Evolutionary conservation across 768 basidiomycete species (phyloP), one percentile per base, ranked within the genome.

Genomic region (Trametes villosa): DNA sequence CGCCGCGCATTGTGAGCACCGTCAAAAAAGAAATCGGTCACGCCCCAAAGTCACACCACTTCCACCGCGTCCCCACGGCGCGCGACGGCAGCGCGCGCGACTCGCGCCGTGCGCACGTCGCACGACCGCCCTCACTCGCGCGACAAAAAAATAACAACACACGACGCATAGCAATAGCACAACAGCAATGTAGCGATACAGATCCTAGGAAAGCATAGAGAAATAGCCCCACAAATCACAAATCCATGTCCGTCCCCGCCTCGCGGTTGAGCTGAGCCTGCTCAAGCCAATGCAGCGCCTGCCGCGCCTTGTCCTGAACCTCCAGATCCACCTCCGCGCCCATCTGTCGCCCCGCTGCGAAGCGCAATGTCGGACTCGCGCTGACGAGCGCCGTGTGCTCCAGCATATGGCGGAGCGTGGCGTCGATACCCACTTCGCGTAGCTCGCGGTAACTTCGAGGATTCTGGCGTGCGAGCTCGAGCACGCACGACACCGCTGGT

Each of bases 261-360:
- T 57, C 56, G 47, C 46, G 56, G 6, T 22, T 49, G 36, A 50
- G 47, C 48, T 49, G 45, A n/a, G 50, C 45, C 33, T 64, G 68
- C 54, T 81, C 80, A 54, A 81, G 71, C 57, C 74, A 69, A n/a
- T 83, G 81, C 69, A 91, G 66, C 51, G 88, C 86, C 44, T 74
- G 69, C 67, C 82, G 76, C 49, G 88, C 88, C 54, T 78, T 71
- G 48, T 79, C 80, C 53, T 83, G 79, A 18, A 88, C 83, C 59
- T 87, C 84, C 67, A 75, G 76, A 67, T 89, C 87, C 38, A 85
- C 85, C 60, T 87, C 87, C 57, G 81, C 72, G 17, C 77, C 75
- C 53, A 78, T 75, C 53, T 73, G 75, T 49, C 78, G 71, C 2
- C 70, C 70, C 50, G 66, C 66, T 13, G 62, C 47, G 31, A 49